A percentile compares a stretch with the other conserved stretches of the same genome.
These are phyloP conservation scores for Narthecium ossifragum DNA, from an alignment of 106 monocot species.

Conservation along the genomic window DNA sequence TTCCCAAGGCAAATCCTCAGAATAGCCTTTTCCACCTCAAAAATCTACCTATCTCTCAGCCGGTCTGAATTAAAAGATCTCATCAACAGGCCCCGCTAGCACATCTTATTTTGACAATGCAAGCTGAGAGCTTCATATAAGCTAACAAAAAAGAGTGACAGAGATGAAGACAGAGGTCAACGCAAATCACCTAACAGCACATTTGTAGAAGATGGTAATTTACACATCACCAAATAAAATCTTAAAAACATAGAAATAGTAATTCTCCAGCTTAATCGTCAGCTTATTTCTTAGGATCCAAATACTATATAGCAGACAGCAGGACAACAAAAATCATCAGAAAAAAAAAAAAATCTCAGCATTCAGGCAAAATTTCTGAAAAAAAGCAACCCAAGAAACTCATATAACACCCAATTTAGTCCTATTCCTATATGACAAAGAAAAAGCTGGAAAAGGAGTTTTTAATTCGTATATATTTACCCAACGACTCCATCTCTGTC, in stretches of 20 bases:
- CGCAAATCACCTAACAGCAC: not conserved
- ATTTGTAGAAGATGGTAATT: not conserved
- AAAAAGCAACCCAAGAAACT: no score
- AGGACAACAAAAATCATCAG: not conserved
- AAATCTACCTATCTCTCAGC: not conserved
- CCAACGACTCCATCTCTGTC: conserved; percentile 31
- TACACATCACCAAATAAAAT: not conserved
- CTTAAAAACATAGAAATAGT: not conserved
- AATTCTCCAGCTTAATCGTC: not conserved
- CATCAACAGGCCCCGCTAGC: no score
- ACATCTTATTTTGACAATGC: no score
- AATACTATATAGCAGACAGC: no score
- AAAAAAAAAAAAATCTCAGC: not conserved
- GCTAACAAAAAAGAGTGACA: not conserved
- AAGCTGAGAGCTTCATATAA: not conserved
- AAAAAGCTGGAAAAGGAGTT: not conserved
- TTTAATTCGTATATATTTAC: conserved; percentile 23
- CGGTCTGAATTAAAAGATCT: no score
- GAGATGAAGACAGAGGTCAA: not conserved
- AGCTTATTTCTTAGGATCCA: no score
- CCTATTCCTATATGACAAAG: no score
- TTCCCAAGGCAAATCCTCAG: not conserved
- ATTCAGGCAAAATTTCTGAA: no score
- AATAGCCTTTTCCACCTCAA: not conserved
- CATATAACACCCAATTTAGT: no score